Base-by-base conservation (phyloP, 148 eudicot genomes). In the Pharnaceum exiguum region DNA sequence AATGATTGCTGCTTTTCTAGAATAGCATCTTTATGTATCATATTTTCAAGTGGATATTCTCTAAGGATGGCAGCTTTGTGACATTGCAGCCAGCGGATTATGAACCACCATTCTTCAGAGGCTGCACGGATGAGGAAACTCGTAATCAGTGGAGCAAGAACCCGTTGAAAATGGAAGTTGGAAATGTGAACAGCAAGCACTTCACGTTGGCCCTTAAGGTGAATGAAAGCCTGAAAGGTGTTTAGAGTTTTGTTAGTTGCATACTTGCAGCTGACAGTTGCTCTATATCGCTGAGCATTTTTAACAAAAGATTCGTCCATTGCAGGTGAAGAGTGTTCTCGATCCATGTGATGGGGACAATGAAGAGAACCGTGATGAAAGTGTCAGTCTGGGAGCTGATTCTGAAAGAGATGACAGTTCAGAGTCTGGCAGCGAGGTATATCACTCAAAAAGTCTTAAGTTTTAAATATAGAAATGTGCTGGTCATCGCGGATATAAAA, bases 301-400 rank as follows among this genome's bases (percentile, higher is more conserved):
- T 29, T 46, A 36, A 42, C 21, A 43, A 44, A 5, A 40, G 16
- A 10, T 9, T 57, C n/a, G 18, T 47, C 21, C 53, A 50, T 8
- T 59, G 45, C 75, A 93, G 98, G 96, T 93, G 61, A 93, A 88
- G 70, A 93, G 98, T 54, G 86, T 85, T 51, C 89, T 93, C 35
- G 96, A 93, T 79, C 98, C 95, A 59, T 88, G 96, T 75, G 99
- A 93, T 64, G 89, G 86, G 69, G 95, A 86, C 40, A 77, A 82
- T 68, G 85, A 77, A 66, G 90, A 75, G 37, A 71, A 71, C 54
- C 77, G 75, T 39, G 91, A 81, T 71, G 79, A 76, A 39, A 88
- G 70, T 31, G 82, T 78, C 66, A 81, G 95, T 74, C 75, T 93
- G 73, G 96, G 89, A 61, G 89, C 71, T 70, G 96, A 83, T 76